Evolutionary conservation across 768 basidiomycete genomes (phyloP), one percentile per base, ranked within the genome.

Genomic region (Panaeolus papilionaceus): DNA sequence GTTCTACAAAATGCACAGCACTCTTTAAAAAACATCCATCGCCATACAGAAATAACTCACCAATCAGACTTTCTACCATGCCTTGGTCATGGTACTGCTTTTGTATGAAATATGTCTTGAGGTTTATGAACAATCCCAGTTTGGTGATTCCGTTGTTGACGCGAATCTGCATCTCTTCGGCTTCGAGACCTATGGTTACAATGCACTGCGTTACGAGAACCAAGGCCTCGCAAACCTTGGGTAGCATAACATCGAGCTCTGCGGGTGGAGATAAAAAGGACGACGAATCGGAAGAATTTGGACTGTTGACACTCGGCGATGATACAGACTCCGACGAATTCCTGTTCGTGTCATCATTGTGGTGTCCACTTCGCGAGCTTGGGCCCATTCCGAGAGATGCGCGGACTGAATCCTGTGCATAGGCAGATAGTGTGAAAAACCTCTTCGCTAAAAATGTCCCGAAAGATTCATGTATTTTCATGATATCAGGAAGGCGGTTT

Each of bases 151-250:
- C 66, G 65, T 70, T 62, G 28, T 64, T 66, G 62, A 61, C 58
- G 62, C 65, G 70, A 65, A 63, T 58, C 37, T 66, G 65, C 42
- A 54, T 73, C 69, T 80, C 79, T 69, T 85, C 84, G 38, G 84
- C 85, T 66, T 84, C 84, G 67, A 95, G 78, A 44, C 85, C 82
- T 64, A 90, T 82, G 33, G 88, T 89, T 67, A 88, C 82, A 67
- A 95, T 85, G 72, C 91, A 92, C 76, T 96, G 93, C 2, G 88
- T 86, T 40, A 91, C 86, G 11, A 96, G 83, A 16, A 95, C 90
- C 63, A 95, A 81, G 0, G 89, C 94, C 72, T 95, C 93, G 74
- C 92, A 91, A 23, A 88, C 89, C 79, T 90, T 92, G 3, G 93
- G 92, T 18, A 96, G 80, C 73, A 90, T 82, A 28, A 88, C 82